Percentiles rank a stretch among this genome's conserved stretches.
phyloP scores from a whole-genome alignment of 352 stramenopile genomes.

The Globisporangium lucens region DNA sequence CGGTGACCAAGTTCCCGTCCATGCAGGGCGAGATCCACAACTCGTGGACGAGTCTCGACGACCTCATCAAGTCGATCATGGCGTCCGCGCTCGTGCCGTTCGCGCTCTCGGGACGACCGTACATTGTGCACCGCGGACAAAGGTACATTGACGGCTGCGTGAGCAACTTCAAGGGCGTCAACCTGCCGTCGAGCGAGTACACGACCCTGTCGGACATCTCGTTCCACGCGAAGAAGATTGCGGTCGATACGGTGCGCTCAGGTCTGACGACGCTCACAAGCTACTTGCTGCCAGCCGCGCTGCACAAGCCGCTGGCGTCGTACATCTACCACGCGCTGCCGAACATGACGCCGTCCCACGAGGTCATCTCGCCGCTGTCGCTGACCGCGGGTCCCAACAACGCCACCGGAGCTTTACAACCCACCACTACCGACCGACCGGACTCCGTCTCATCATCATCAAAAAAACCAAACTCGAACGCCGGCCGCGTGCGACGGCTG shows the following conservation, averaged over 20 bases:
- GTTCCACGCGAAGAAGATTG: slow-evolving; percentile 48
- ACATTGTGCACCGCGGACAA: slow-evolving; percentile 52
- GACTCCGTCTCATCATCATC: neutral
- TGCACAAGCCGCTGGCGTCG: slow-evolving; percentile 44
- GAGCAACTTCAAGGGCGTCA: slow-evolving; percentile 71
- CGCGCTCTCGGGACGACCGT: slow-evolving; percentile 56
- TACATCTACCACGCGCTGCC: slow-evolving; percentile 44
- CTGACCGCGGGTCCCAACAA: slow-evolving; percentile 11
- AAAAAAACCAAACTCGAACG: neutral
- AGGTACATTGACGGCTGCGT: slow-evolving; percentile 74
- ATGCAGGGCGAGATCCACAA: slow-evolving; percentile 53
- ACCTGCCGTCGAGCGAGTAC: slow-evolving; percentile 43
- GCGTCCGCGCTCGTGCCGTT: slow-evolving; percentile 67
- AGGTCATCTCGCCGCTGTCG: slow-evolving; percentile 38
- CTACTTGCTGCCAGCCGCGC: slow-evolving; percentile 35
- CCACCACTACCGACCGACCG: neutral
- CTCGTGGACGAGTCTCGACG: slow-evolving; percentile 49
- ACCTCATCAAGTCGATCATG: slow-evolving; percentile 65
- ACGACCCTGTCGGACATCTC: slow-evolving; percentile 52
- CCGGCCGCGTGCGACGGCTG: slow-evolving; percentile 26
- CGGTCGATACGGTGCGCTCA: slow-evolving; percentile 37
- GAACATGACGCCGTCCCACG: slow-evolving; percentile 41
- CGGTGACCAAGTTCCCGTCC: slow-evolving; percentile 61
- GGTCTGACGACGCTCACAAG: slow-evolving; percentile 33
- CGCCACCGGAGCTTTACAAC: slow-evolving; percentile 5